These are phyloP conservation scores for Lachnellula suecica DNA, from an alignment of 2,329 filamentous ascomycete species.

Conservation along the genomic window DNA sequence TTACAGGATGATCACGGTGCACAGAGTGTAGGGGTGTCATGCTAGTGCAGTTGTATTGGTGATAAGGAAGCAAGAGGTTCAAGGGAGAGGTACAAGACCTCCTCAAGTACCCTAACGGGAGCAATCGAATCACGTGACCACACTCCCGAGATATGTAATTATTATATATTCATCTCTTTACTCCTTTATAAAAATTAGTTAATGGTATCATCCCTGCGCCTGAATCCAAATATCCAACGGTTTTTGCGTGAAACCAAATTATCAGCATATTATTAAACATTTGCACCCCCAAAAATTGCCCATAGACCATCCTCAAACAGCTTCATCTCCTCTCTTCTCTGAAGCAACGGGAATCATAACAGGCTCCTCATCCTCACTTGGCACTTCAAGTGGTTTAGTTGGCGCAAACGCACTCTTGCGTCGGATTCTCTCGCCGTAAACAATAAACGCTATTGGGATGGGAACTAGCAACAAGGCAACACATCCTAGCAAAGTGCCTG, in stretches of 20 bases:
- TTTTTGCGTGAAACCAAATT: not conserved
- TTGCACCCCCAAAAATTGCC: not conserved
- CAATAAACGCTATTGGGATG: conserved; percentile 62
- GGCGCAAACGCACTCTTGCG: conserved; percentile 56
- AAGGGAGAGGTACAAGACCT: no score
- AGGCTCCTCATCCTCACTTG: conserved; percentile 21
- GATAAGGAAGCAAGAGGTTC: no score
- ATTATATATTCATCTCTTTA: no score
- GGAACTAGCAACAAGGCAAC: conserved; percentile 57
- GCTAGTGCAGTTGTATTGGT: no score
- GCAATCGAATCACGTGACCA: no score
- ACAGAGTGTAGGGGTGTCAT: no score
- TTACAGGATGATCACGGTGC: no score
- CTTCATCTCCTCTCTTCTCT: conserved; percentile 12
- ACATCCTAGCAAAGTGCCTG: conserved; percentile 60
- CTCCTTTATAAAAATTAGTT: no score
- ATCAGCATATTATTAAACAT: not conserved
- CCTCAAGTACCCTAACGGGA: no score
- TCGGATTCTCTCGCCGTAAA: conserved; percentile 59
- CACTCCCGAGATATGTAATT: no score
- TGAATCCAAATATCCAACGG: not conserved
- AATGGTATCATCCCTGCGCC: not conserved
- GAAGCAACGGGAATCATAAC: not conserved
- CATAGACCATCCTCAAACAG: not conserved
- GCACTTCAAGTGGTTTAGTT: conserved; percentile 30